Evolutionary conservation across 2,329 filamentous ascomycete species (phyloP).

Genomic region (Parastagonospora avenae): DNA sequence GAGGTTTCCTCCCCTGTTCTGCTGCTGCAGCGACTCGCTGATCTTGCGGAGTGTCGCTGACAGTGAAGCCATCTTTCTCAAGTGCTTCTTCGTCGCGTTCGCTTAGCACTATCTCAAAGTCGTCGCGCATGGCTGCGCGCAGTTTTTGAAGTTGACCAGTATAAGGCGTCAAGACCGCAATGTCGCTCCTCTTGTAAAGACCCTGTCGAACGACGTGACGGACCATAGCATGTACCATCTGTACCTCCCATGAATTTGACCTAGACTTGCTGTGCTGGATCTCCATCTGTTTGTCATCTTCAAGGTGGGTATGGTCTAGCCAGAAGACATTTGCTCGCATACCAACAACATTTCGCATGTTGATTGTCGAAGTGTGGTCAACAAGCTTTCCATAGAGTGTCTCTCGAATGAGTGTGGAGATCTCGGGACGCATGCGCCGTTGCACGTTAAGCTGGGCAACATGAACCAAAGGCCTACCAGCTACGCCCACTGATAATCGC

Average conservation of each 20-base stretch:
- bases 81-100: slow-evolving; percentile 67
- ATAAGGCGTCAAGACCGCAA: slow-evolving; percentile 74
- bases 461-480: slow-evolving; percentile 27
- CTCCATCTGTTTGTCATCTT: slow-evolving; percentile 37
- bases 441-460: slow-evolving; percentile 59
- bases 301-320: slow-evolving; percentile 62
- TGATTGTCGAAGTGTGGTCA: slow-evolving; percentile 52
- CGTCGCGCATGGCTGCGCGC: slow-evolving; percentile 49
- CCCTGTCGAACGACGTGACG: slow-evolving; percentile 70
- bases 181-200: slow-evolving; percentile 62
- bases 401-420: slow-evolving; percentile 63
- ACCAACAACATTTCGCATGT: slow-evolving; percentile 58
- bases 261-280: slow-evolving; percentile 50
- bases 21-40: not conserved
- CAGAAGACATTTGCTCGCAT: slow-evolving; percentile 63
- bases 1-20: slow-evolving; percentile 12
- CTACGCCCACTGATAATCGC: slow-evolving; percentile 52
- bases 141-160: slow-evolving; percentile 62
- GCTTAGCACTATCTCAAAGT: slow-evolving; percentile 67
- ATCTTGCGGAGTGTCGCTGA: not conserved
- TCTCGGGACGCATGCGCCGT: slow-evolving; percentile 68
- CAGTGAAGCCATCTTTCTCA: slow-evolving; percentile 27
- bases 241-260: slow-evolving; percentile 64
- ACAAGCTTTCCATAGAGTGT: slow-evolving; percentile 63
- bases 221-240: slow-evolving; percentile 67